These are phyloP conservation scores for Fraxinus pennsylvanica DNA, from an alignment of 257 asterid species.

Conservation along the genomic window DNA sequence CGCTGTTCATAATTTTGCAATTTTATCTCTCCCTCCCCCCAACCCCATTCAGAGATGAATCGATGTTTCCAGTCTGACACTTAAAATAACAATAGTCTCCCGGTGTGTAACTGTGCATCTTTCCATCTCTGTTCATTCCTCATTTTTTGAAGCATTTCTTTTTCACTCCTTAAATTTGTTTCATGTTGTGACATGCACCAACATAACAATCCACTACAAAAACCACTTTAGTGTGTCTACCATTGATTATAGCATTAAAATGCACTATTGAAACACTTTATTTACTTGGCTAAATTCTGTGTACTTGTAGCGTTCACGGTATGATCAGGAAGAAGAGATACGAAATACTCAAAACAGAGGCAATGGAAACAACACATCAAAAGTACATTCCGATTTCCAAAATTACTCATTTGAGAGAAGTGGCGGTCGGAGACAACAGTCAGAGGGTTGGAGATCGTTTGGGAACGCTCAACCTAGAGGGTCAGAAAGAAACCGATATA, in stretches of 20 bases:
- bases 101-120: background rate
- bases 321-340: slow-evolving; percentile 81
- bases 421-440: slow-evolving; percentile 53
- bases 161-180: background rate
- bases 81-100: background rate
- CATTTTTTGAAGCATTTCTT: background rate
- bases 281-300: slow-evolving; percentile 28
- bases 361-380: slow-evolving; percentile 37
- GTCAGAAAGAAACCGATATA: slow-evolving; percentile 44
- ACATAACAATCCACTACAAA: background rate
- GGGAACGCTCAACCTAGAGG: slow-evolving; percentile 47
- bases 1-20: background rate
- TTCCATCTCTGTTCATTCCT: background rate
- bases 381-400: slow-evolving; percentile 42
- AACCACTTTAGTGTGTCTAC: background rate
- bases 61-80: background rate
- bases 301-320: slow-evolving; percentile 62
- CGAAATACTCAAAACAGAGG: slow-evolving; percentile 58
- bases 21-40: background rate
- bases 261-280: background rate
- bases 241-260: background rate
- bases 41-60: background rate
- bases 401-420: slow-evolving; percentile 52
- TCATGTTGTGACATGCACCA: background rate
- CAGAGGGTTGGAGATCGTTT: slow-evolving; percentile 51